Evolutionary conservation across 345 rosid genomes (phyloP).

Genomic region (Rhizophora mangle): DNA sequence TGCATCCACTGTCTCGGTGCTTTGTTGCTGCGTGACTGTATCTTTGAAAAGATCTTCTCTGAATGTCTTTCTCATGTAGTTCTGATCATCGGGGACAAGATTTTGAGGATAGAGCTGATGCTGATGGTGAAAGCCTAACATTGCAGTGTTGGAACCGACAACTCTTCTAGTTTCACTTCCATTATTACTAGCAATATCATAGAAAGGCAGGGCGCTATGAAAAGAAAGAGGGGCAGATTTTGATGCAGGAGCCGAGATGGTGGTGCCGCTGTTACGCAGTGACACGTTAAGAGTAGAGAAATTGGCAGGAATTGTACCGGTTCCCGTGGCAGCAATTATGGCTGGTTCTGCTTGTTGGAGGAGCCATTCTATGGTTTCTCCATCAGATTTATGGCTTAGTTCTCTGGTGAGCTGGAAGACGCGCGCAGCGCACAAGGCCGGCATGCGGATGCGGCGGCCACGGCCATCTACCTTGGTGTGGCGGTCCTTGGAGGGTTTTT

Average conservation of each 20-base stretch:
- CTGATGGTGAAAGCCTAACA: constrained; percentile 37
- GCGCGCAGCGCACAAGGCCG: constrained; percentile 77
- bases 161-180: constrained; percentile 28
- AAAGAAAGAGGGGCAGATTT: constrained; percentile 57
- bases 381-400: constrained; percentile 76
- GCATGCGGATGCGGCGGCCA: constrained; percentile 84
- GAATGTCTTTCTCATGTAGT: constrained; percentile 40
- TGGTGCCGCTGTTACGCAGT: constrained; percentile 58
- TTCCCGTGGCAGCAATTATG: constrained; percentile 69
- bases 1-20: constrained; percentile 16
- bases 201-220: constrained; percentile 50
- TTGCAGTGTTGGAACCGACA: constrained; percentile 31
- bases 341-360: constrained; percentile 81
- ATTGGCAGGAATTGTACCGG: constrained; percentile 87
- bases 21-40: constrained; percentile 16
- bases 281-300: constrained; percentile 72
- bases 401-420: constrained; percentile 78
- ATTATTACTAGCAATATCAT: constrained; percentile 22
- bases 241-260: constrained; percentile 50
- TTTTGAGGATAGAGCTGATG: constrained; percentile 53
- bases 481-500: constrained; percentile 68
- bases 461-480: constrained; percentile 89
- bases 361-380: constrained; percentile 84
- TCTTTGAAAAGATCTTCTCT: constrained; percentile 74
- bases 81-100: constrained; percentile 26